These are phyloP conservation scores for Pichia rugopelliculosa DNA, from an alignment of 805 yeast species.

Conservation along the genomic window DNA sequence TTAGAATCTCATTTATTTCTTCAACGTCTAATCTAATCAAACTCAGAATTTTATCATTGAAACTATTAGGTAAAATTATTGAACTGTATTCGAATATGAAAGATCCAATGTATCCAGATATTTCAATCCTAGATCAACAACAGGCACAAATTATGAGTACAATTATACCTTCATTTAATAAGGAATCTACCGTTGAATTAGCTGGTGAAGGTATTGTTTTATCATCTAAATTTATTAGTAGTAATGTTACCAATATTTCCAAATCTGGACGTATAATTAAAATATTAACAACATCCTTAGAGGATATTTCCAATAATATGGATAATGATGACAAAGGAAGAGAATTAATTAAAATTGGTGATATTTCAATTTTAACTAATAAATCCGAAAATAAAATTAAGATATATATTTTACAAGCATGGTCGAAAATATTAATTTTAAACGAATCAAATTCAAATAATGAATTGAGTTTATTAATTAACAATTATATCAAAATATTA, in stretches of 20 bases:
- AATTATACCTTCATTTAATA: conserved; percentile 73
- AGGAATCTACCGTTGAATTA: conserved; percentile 63
- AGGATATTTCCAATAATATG: conserved; percentile 37
- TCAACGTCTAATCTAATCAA: conserved; percentile 62
- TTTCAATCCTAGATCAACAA: conserved; percentile 75
- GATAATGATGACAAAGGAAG: conserved; percentile 23
- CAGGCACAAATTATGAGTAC: conserved; percentile 94
- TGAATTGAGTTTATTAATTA: conserved; percentile 40
- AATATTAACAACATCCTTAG: conserved; percentile 59
- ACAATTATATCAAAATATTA: conserved; percentile 50
- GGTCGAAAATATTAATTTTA: conserved; percentile 48
- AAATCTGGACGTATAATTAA: conserved; percentile 51
- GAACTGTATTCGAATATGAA: conserved; percentile 49
- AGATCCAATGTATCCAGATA: conserved; percentile 68
- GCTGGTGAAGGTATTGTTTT: conserved; percentile 74
- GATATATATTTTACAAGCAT: conserved; percentile 56
- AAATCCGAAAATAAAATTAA: conserved; percentile 47
- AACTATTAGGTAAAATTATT: conserved; percentile 56
- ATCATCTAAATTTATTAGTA: conserved; percentile 65
- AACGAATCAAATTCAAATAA: conserved; percentile 30
- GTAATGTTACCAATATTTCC: conserved; percentile 44
- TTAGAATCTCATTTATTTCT: conserved; percentile 72
- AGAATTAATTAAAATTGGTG: conserved; percentile 46
- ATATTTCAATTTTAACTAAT: conserved; percentile 39
- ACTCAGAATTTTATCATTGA: conserved; percentile 59